These are phyloP conservation scores for Tothia fuscella DNA, from an alignment of 2,329 filamentous ascomycete species.

Conservation along the genomic window DNA sequence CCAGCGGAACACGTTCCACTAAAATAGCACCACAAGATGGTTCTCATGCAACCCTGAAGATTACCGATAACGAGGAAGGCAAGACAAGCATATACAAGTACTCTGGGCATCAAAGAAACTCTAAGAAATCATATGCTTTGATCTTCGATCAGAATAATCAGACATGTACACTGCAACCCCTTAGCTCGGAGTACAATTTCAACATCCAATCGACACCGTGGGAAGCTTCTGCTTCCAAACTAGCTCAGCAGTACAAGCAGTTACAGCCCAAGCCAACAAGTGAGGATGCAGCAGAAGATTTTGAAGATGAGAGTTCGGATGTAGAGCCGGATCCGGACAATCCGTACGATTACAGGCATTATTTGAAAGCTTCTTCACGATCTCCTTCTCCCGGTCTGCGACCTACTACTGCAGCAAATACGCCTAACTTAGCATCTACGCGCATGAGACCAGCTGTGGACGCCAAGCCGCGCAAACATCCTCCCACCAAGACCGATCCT, in stretches of 20 bases:
- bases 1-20: constrained; percentile 18
- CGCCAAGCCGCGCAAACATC: constrained; percentile 2
- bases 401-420: constrained; percentile 1
- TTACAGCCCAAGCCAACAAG: constrained; percentile 32
- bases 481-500: constrained; percentile 8
- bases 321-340: constrained; percentile 30
- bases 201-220: constrained; percentile 63
- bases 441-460: background rate
- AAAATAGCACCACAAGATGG: constrained; percentile 18
- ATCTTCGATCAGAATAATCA: constrained; percentile 65
- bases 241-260: constrained; percentile 57
- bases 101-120: constrained; percentile 23
- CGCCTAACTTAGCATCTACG: background rate
- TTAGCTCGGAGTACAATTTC: constrained; percentile 78
- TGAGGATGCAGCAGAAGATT: constrained; percentile 15
- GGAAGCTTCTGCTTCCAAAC: constrained; percentile 49
- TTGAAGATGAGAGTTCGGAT: constrained; percentile 18
- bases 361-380: constrained; percentile 20
- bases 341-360: constrained; percentile 39
- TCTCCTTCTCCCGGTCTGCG: constrained; percentile 1
- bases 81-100: constrained; percentile 25
- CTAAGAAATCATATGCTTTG: constrained; percentile 37
- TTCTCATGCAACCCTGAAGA: constrained; percentile 18
- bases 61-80: constrained; percentile 18
- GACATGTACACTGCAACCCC: constrained; percentile 68